Base-by-base conservation (phyloP, 345 rosid genomes). In the Linum lewisii region DNA sequence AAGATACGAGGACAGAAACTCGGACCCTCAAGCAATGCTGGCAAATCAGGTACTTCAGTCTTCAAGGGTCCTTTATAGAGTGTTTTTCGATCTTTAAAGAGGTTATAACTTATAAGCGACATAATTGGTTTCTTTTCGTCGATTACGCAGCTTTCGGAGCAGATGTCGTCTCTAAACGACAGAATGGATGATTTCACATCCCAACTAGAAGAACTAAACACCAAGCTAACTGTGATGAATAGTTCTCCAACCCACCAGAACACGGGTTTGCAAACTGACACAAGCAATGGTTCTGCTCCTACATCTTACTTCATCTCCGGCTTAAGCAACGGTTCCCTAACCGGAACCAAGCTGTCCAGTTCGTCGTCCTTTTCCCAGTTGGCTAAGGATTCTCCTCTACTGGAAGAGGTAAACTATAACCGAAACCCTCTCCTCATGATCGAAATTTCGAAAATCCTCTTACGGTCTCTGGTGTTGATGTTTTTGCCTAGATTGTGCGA, bases 131-230 rank as follows among this genome's bases (percentile, higher is more conserved):
- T 37, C 20, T 29, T 9, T 54, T 29, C 24, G 79, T 73, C 62
- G n/a, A 65, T 85, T 53, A 78, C 90, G 70, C 95, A 85, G 69
- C 97, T 94, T 71, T 87, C 87, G 2, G 96, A 94, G 53, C 99
- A 87, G 67, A 94, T 94, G 61, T 82, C 95, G 36, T 72, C 87
- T 0, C 83, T 94, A 60, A 79, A 80, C 65, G 99, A 87, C 55
- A 81, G 93, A 73, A 87, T 94, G 90, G 97, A 90, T 34, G 99
- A 90, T 73, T 94, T 90, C 72, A 87, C 95, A 14, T 57, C 63
- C 24, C 75, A 68, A 7, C 78, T 90, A 6, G 97, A 94, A 69
- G 97, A 90, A 73, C 73, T 94, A 34, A 90, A 79, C 62, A 75
- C 84, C 63, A 84, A 82, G 79, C 67, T 90, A 49, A 65, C 74